Percentiles rank a stretch among this genome's conserved stretches.
Conservation (phyloP, 2,329 filamentous ascomycete genomes). For the Venturia nashicola region DNA sequence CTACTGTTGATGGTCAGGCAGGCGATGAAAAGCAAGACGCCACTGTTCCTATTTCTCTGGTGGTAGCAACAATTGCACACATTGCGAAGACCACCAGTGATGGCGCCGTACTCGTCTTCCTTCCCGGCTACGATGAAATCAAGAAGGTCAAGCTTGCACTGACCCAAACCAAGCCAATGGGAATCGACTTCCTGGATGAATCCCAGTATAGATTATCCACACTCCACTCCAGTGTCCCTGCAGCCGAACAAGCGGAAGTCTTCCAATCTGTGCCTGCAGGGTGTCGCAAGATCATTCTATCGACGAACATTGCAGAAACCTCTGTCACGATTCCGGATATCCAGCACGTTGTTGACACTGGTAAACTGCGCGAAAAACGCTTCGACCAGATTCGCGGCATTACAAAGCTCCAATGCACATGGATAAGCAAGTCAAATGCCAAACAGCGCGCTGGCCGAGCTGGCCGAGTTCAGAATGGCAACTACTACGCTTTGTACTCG, state of each 20-base stretch:
- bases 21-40: background rate
- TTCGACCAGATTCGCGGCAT: slow-evolving; percentile 24
- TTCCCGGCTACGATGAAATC: slow-evolving; percentile 34
- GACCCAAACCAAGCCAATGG: slow-evolving; percentile 16
- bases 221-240: slow-evolving; percentile 35
- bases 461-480: slow-evolving; percentile 35
- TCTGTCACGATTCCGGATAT: slow-evolving; percentile 41
- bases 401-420: slow-evolving; percentile 28
- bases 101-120: slow-evolving; percentile 33
- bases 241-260: slow-evolving; percentile 32
- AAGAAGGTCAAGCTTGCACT: slow-evolving; percentile 14
- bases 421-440: slow-evolving; percentile 36
- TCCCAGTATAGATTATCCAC: slow-evolving; percentile 30
- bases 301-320: slow-evolving; percentile 40
- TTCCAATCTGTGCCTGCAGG: slow-evolving; percentile 28
- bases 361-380: slow-evolving; percentile 27
- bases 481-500: slow-evolving; percentile 38
- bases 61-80: slow-evolving; percentile 9
- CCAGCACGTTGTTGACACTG: slow-evolving; percentile 33
- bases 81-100: slow-evolving; percentile 6
- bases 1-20: background rate
- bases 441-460: slow-evolving; percentile 39
- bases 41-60: background rate
- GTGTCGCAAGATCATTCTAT: slow-evolving; percentile 36
- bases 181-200: slow-evolving; percentile 28